Conservation (phyloP, 2,329 filamentous ascomycete genomes). For the Venturia nashicola region DNA sequence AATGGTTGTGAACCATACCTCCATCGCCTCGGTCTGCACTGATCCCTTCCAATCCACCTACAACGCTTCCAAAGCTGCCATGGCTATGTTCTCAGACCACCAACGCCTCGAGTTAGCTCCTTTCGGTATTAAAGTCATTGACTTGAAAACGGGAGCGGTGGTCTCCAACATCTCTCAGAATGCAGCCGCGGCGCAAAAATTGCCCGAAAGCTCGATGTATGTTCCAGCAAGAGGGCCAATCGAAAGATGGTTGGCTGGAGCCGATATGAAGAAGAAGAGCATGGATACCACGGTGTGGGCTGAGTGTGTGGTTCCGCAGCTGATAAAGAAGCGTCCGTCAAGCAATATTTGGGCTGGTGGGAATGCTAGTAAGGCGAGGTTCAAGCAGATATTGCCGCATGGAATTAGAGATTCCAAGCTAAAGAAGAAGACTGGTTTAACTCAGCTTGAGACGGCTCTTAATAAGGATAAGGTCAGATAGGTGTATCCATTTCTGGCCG, state of each 20-base stretch:
- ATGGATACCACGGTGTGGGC: conserved; percentile 9
- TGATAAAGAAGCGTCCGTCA: conserved; percentile 7
- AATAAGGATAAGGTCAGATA: conserved; percentile 13
- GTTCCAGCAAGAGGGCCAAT: conserved; percentile 6
- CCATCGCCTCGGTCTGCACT: conserved; percentile 18
- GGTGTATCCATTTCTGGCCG: background rate
- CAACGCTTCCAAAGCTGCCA: conserved; percentile 23
- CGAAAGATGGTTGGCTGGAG: conserved; percentile 5
- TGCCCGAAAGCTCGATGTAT: conserved; percentile 10
- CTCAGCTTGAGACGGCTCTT: conserved; percentile 13
- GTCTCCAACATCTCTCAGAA: conserved; percentile 8
- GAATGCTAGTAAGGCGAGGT: background rate
- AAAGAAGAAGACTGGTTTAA: background rate
- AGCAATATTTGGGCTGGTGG: background rate
- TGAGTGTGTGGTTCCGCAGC: conserved; percentile 9
- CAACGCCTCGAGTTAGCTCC: conserved; percentile 16
- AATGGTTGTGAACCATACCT: conserved; percentile 27
- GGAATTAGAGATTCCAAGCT: conserved; percentile 10
- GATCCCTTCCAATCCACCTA: conserved; percentile 20
- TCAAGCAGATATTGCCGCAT: conserved; percentile 31
- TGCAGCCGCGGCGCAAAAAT: background rate
- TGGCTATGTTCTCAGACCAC: conserved; percentile 19
- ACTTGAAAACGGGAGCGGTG: conserved; percentile 14
- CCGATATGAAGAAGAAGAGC: background rate
- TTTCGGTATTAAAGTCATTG: conserved; percentile 16